Conservation (phyloP, 192 early-diverging fungal species). For the Backusella tuberculispora region DNA sequence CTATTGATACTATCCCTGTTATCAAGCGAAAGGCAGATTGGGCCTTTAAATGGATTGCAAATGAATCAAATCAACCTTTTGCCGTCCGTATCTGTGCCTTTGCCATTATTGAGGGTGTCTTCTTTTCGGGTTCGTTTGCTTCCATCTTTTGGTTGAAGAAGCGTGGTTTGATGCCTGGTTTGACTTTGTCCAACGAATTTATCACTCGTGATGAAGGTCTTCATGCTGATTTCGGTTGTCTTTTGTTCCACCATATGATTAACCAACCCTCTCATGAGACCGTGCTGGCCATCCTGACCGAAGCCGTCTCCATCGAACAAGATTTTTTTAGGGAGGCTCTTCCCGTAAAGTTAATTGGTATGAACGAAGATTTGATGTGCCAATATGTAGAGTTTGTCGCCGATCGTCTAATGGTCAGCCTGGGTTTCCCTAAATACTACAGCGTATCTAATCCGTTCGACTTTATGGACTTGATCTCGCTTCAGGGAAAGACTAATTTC, state of each 20-base stretch:
- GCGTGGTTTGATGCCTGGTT: slow-evolving; percentile 93
- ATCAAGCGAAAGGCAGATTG: slow-evolving; percentile 95
- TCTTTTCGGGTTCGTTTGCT: slow-evolving; percentile 97
- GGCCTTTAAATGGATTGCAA: slow-evolving; percentile 88
- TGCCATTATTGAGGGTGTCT: slow-evolving; percentile 96
- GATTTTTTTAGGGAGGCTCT: slow-evolving; percentile 92
- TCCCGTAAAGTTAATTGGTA: slow-evolving; percentile 88
- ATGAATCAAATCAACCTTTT: slow-evolving; percentile 72
- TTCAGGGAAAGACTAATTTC: slow-evolving; percentile 98
- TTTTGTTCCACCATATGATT: slow-evolving; percentile 82
- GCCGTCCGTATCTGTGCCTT: slow-evolving; percentile 91
- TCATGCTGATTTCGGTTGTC: slow-evolving; percentile 95
- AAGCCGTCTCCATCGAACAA: slow-evolving; percentile 92
- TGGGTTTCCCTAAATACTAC: slow-evolving; percentile 86
- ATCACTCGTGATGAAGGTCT: slow-evolving; percentile 96
- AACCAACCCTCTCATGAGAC: slow-evolving; percentile 68
- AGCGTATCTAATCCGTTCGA: slow-evolving; percentile 90
- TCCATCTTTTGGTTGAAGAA: slow-evolving; percentile 99
- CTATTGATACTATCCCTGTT: slow-evolving; percentile 91
- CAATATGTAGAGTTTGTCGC: slow-evolving; percentile 98
- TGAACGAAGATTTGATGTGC: slow-evolving; percentile 92
- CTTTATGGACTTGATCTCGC: slow-evolving; percentile 98
- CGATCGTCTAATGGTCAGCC: slow-evolving; percentile 84
- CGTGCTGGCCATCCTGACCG: slow-evolving; percentile 71
- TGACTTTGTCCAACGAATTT: slow-evolving; percentile 96